phyloP scores from a whole-genome alignment of 345 rosid species.

The Reutealis trisperma region DNA sequence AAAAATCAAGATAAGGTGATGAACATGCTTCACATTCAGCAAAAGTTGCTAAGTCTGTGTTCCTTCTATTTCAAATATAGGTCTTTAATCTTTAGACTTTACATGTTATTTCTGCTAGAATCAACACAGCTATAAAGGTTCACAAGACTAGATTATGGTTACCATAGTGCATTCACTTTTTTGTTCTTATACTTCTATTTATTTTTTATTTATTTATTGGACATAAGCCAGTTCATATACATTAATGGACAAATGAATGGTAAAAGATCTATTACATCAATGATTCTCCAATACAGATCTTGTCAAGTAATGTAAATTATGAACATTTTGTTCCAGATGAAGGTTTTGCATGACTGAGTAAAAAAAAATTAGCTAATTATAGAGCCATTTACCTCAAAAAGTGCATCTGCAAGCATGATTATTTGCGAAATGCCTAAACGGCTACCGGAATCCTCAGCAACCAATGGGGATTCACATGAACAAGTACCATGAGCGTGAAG shows the following conservation, averaged over 20 bases:
- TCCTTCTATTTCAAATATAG: background rate
- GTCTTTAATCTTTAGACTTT: background rate
- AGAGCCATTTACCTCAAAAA: conserved; percentile 24
- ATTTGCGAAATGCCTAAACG: conserved; percentile 18
- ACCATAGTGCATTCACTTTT: background rate
- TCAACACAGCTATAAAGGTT: background rate
- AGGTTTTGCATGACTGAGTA: background rate
- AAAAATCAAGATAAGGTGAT: background rate
- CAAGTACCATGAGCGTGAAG: conserved; percentile 27
- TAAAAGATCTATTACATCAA: background rate
- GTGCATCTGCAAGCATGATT: conserved; percentile 26
- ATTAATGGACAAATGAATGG: background rate
- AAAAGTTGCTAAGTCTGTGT: background rate
- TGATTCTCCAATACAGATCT: background rate
- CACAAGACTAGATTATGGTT: background rate
- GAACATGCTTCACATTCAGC: background rate
- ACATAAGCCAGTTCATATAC: background rate
- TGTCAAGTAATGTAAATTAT: too few relatives aligned
- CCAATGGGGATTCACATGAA: conserved; percentile 13
- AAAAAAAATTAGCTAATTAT: background rate
- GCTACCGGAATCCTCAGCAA: conserved; percentile 7
- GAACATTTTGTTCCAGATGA: background rate
- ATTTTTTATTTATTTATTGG: background rate
- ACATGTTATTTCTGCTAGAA: background rate
- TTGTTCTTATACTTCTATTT: background rate